A percentile compares a stretch with the other conserved stretches of the same genome.
Evolutionary conservation across 2,329 filamentous ascomycete species (phyloP).

Genomic region (Fusarium dlaminii): DNA sequence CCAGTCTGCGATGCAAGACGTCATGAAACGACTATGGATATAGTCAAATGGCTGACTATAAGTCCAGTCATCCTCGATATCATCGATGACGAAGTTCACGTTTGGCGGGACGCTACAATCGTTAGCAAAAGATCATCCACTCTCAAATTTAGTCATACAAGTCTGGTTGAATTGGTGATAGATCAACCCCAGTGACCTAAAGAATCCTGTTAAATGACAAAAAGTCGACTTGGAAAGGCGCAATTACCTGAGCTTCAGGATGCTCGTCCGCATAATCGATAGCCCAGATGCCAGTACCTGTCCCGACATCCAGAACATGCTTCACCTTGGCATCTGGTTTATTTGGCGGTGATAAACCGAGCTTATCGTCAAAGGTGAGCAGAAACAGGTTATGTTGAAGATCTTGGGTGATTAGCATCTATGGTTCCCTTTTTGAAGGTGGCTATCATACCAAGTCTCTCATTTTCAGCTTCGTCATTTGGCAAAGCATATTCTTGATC

Average conservation of each 20-base stretch:
- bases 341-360: conserved; percentile 28
- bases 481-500: conserved; percentile 26
- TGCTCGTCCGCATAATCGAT: conserved; percentile 32
- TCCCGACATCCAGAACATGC: conserved; percentile 31
- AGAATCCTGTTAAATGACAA: fast-evolving
- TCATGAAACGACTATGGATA: conserved; percentile 32
- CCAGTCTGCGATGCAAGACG: conserved; percentile 16
- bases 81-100: conserved; percentile 20
- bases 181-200: conserved; percentile 19
- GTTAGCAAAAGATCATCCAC: background rate
- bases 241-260: conserved; percentile 9
- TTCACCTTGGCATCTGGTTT: conserved; percentile 8
- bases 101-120: conserved; percentile 13
- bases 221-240: fast-evolving
- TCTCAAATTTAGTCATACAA: background rate
- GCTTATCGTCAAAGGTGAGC: conserved; percentile 21
- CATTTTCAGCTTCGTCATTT: conserved; percentile 30
- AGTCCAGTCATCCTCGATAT: conserved; percentile 29
- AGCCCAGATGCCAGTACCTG: conserved; percentile 36
- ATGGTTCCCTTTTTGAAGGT: too few species aligned
- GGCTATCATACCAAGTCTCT: conserved; percentile 12
- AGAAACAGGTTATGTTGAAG: conserved; percentile 32
- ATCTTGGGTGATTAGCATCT: background rate
- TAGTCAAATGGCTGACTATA: conserved; percentile 24
- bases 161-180: conserved; percentile 27